These are phyloP conservation scores for Saturnispora bothae DNA, from an alignment of 805 yeast genomes.

Conservation along the genomic window DNA sequence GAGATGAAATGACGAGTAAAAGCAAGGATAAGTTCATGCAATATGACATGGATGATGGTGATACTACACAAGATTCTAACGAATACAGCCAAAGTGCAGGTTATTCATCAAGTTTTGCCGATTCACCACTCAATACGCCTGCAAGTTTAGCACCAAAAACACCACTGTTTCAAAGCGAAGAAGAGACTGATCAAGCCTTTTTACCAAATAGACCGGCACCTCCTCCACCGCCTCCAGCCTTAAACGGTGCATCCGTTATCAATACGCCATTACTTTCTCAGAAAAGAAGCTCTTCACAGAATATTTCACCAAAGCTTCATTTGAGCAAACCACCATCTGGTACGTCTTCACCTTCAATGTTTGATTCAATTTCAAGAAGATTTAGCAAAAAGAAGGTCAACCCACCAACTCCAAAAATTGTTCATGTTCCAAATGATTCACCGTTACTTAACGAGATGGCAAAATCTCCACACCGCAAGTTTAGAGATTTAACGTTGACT, in stretches of 20 bases:
- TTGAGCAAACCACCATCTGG: conserved; percentile 1
- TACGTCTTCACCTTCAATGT: conserved; percentile 18
- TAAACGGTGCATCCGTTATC: neutral
- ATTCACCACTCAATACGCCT: conserved; percentile 5
- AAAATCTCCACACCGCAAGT: conserved; percentile 6
- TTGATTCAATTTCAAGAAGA: conserved; percentile 22
- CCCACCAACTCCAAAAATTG: conserved; percentile 15
- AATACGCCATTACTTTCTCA: neutral
- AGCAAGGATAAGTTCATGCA: conserved; percentile 24
- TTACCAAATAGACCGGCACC: conserved; percentile 30
- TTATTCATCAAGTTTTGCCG: conserved; percentile 5
- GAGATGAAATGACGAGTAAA: conserved; percentile 16
- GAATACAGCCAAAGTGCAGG: conserved; percentile 6
- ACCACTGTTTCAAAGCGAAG: conserved; percentile 8
- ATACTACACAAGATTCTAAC: conserved; percentile 10
- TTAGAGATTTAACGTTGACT: conserved; percentile 3
- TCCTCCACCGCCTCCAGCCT: conserved; percentile 22
- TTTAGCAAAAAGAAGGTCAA: conserved; percentile 14
- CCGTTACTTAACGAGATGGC: conserved; percentile 1
- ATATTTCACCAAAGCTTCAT: neutral
- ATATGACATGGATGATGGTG: conserved; percentile 14
- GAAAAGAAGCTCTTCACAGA: neutral
- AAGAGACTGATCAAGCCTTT: conserved; percentile 18
- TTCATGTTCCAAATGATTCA: conserved; percentile 15
- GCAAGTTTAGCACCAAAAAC: conserved; percentile 5